Evolutionary conservation across 2,329 filamentous ascomycete genomes (phyloP).

Genomic region (Dothidotthia symphoricarpi): DNA sequence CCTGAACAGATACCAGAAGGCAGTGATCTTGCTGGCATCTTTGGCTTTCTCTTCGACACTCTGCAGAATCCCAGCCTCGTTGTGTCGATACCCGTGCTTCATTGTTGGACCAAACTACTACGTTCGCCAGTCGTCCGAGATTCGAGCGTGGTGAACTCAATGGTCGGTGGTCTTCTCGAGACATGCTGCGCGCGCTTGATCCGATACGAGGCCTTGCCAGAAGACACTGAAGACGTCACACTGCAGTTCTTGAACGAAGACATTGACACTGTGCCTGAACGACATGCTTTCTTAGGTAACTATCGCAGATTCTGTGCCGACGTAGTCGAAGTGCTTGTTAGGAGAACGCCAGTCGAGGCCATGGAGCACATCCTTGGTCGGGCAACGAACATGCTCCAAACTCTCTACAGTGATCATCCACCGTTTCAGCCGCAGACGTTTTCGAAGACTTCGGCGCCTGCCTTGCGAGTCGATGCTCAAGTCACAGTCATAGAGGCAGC

Average conservation of each 20-base stretch:
- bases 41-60: conserved; percentile 75
- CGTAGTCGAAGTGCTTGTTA: conserved; percentile 82
- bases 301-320: conserved; percentile 88
- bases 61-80: conserved; percentile 83
- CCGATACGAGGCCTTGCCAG: conserved; percentile 81
- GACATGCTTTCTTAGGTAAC: conserved; percentile 92
- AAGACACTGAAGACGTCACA: conserved; percentile 76
- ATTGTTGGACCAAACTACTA: conserved; percentile 84
- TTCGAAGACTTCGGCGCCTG: conserved; percentile 67
- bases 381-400: conserved; percentile 70
- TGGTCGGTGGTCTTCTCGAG: conserved; percentile 75
- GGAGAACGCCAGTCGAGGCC: conserved; percentile 78
- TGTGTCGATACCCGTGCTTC: conserved; percentile 87
- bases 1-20: conserved; percentile 63
- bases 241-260: conserved; percentile 85
- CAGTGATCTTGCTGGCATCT: conserved; percentile 69
- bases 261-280: conserved; percentile 89
- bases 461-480: conserved; percentile 80
- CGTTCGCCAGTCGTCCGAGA: conserved; percentile 67
- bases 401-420: conserved; percentile 69
- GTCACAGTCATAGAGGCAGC: conserved; percentile 87
- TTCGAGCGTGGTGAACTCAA: conserved; percentile 58
- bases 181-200: conserved; percentile 80
- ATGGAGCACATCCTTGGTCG: conserved; percentile 81
- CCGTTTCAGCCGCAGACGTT: conserved; percentile 57